Base-by-base conservation (phyloP, 768 basidiomycete species). In the Megacollybia marginata region DNA sequence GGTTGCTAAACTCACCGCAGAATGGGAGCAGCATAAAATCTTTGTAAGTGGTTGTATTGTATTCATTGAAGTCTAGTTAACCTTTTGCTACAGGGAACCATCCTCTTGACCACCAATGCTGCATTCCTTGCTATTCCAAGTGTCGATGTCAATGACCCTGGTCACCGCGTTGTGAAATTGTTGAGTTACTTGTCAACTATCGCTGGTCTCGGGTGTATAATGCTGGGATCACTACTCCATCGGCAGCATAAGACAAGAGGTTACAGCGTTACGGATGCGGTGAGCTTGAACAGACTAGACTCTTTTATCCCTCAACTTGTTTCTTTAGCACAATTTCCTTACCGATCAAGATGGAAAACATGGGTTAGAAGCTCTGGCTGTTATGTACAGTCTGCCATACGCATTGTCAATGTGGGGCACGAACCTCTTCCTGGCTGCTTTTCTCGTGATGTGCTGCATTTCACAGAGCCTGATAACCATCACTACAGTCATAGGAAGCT, bases 111-210 rank as follows among this genome's bases (percentile, higher is more conserved):
- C 18, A 69, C 68, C 16, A 71, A 74, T 40, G 69, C 75, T 4
- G 66, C 63, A 0, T 73, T 76, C 48, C 60, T 76, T n/a, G 69
- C 75, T 0, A 72, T 75, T 32, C 58, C 64, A 42, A 66, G 65
- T n/a, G 59, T 68, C 6, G 68, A 36, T 35, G 54, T 48, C 15
- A 50, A 50, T 11, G 23, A 33, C 19, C 16, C 19, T 13, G n/a
- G 10, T 48, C 48, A 59, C 5, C 63, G 58, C 10, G 42, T 62
- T 4, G 57, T 65, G 2, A 64, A 68, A 52, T 59, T 69, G 36
- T 48, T 60, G 13, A 69, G 69, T 52, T 66, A 63, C 11, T 42
- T 67, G 3, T 69, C 68, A 9, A 60, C 62, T 48, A 49, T 66
- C 2, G 56, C 52, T 10, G 64, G 63, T 34, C 49, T 65, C 3